phyloP scores from a whole-genome alignment of 805 yeast species.

The Ogataea chonburiensis region DNA sequence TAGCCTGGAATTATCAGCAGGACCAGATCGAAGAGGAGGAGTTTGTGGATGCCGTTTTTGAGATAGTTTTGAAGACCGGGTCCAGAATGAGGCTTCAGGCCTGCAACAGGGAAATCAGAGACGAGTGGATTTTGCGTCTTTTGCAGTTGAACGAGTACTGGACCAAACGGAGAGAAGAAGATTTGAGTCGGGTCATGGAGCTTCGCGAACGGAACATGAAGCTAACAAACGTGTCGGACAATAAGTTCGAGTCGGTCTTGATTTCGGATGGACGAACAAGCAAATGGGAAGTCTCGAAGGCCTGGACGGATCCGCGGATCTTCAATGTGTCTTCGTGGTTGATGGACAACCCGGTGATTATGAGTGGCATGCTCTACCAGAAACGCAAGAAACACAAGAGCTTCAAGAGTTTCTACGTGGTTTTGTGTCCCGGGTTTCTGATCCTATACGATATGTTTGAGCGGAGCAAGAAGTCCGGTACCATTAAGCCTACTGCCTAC shows the following conservation, averaged over 20 bases:
- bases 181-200: slow-evolving; percentile 35
- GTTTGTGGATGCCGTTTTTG: slow-evolving; percentile 50
- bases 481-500: slow-evolving; percentile 45
- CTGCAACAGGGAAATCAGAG: slow-evolving; percentile 44
- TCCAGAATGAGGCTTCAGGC: slow-evolving; percentile 54
- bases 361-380: slow-evolving; percentile 65
- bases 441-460: slow-evolving; percentile 52
- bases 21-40: slow-evolving; percentile 21
- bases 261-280: slow-evolving; percentile 34
- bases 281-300: slow-evolving; percentile 56
- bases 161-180: slow-evolving; percentile 46
- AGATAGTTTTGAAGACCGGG: slow-evolving; percentile 49
- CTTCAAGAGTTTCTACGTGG: slow-evolving; percentile 59
- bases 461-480: slow-evolving; percentile 44
- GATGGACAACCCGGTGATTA: slow-evolving; percentile 56
- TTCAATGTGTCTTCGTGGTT: slow-evolving; percentile 59
- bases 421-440: slow-evolving; percentile 70
- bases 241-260: slow-evolving; percentile 54
- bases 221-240: slow-evolving; percentile 47
- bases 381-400: slow-evolving; percentile 68
- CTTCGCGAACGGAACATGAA: slow-evolving; percentile 46
- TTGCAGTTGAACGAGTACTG: slow-evolving; percentile 52
- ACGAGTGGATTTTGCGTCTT: slow-evolving; percentile 66
- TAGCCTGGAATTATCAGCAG: slow-evolving; percentile 31
- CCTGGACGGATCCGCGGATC: slow-evolving; percentile 49